Evolutionary conservation across 1,284 basidiomycete genomes (phyloP).

Genomic region (Hortiboletus rubellus): DNA sequence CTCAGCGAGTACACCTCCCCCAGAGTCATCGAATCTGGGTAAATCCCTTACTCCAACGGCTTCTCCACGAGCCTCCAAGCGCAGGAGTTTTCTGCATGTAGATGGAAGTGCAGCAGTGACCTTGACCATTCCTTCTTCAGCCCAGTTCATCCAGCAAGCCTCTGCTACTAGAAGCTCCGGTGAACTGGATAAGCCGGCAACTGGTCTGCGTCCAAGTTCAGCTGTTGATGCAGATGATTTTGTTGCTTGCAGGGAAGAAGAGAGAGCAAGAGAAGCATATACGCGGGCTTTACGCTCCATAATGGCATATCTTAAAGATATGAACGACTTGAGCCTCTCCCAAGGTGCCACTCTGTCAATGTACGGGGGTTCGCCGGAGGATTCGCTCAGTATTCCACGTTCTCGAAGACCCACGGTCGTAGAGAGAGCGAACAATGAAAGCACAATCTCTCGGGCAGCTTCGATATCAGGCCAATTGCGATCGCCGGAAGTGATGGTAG

Average conservation of each 20-base stretch:
- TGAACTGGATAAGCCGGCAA: slow-evolving; percentile 40
- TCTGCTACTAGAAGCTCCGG: slow-evolving; percentile 45
- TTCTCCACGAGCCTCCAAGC: slow-evolving; percentile 58
- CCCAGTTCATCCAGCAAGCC: slow-evolving; percentile 58
- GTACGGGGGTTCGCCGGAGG: slow-evolving; percentile 51
- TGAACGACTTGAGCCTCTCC: slow-evolving; percentile 81
- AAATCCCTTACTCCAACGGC: slow-evolving; percentile 49
- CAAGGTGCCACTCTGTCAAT: slow-evolving; percentile 55
- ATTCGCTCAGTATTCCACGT: slow-evolving; percentile 39
- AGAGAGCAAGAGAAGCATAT: slow-evolving; percentile 67
- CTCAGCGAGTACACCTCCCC: slow-evolving; percentile 1
- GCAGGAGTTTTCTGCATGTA: slow-evolving; percentile 84
- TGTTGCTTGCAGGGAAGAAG: slow-evolving; percentile 57
- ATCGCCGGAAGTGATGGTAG: slow-evolving; percentile 58
- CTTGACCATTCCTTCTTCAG: slow-evolving; percentile 61
- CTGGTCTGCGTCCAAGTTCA: slow-evolving; percentile 46
- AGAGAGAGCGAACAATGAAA: slow-evolving; percentile 52
- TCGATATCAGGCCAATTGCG: slow-evolving; percentile 57
- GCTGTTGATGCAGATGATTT: slow-evolving; percentile 47
- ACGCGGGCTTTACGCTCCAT: slow-evolving; percentile 81
- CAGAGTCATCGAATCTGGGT: slow-evolving; percentile 27
- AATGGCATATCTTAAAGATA: slow-evolving; percentile 93
- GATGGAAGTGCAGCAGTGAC: slow-evolving; percentile 55
- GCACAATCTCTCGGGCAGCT: slow-evolving; percentile 38
- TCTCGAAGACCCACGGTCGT: slow-evolving; percentile 64